Evolutionary conservation across 2,329 filamentous ascomycete species (phyloP).

Genomic region (Lomentospora prolificans): DNA sequence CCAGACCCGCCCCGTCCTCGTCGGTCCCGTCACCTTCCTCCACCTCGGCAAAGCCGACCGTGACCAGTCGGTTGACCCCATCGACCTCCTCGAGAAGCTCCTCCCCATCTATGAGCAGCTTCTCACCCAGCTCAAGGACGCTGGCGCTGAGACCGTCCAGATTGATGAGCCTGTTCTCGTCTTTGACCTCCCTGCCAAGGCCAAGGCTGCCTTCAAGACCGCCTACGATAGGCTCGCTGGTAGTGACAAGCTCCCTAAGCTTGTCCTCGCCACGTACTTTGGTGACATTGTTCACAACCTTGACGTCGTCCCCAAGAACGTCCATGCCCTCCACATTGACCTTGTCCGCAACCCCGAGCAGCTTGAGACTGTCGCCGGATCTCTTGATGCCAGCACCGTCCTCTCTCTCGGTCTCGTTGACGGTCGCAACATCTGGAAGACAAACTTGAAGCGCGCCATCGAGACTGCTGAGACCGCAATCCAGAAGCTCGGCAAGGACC

Average conservation of each 20-base stretch:
- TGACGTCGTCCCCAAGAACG: slow-evolving; percentile 68
- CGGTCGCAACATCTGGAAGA: slow-evolving; percentile 99
- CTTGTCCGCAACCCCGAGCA: slow-evolving; percentile 98
- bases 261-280: slow-evolving; percentile 95
- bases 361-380: slow-evolving; percentile 72
- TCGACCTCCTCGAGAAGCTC: slow-evolving; percentile 86
- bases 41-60: slow-evolving; percentile 97
- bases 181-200: slow-evolving; percentile 80
- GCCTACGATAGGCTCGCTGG: slow-evolving; percentile 80
- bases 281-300: slow-evolving; percentile 99
- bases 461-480: slow-evolving; percentile 82
- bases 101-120: slow-evolving; percentile 92
- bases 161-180: slow-evolving; percentile 97
- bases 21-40: slow-evolving; percentile 96
- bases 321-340: slow-evolving; percentile 87
- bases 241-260: slow-evolving; percentile 72
- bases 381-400: slow-evolving; percentile 79
- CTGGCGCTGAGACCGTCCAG: slow-evolving; percentile 92
- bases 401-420: slow-evolving; percentile 96
- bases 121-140: slow-evolving; percentile 84
- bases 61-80: slow-evolving; percentile 84
- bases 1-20: slow-evolving; percentile 80
- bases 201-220: slow-evolving; percentile 96
- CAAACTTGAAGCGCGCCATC: slow-evolving; percentile 93
- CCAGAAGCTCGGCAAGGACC: slow-evolving; percentile 92